Evolutionary conservation across 148 eudicot species (phyloP).

Genomic region (Agrostemma githago): DNA sequence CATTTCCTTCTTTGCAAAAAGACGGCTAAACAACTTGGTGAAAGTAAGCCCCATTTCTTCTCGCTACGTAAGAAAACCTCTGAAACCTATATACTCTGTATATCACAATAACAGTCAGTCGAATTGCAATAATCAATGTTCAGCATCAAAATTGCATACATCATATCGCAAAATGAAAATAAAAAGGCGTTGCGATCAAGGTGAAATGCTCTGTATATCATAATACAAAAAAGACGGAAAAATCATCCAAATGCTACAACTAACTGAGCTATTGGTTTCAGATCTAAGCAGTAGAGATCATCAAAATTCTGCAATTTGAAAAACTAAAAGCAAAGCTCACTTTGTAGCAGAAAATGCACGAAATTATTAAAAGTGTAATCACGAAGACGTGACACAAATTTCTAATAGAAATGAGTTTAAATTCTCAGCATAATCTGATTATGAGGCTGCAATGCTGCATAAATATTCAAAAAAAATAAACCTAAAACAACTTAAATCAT

Average conservation of each 20-base stretch:
- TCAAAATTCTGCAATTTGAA: neutral
- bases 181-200: neutral
- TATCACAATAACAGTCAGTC: neutral
- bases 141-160: neutral
- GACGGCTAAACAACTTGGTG: conserved; percentile 15
- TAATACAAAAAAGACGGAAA: neutral
- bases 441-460: neutral
- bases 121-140: neutral
- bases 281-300: neutral
- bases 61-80: neutral
- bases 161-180: neutral
- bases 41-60: conserved; percentile 14
- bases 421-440: neutral
- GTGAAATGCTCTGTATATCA: too few species aligned
- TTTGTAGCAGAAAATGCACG: too few species aligned
- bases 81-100: neutral
- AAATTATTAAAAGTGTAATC: too few species aligned
- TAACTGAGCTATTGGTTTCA: too few species aligned
- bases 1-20: conserved; percentile 11
- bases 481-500: too few species aligned
- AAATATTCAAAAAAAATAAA: too few species aligned
- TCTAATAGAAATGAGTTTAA: neutral
- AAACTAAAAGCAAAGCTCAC: too few species aligned
- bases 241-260: too few species aligned
- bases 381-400: neutral